These are phyloP conservation scores for Cercospora sesami DNA, from an alignment of 2,329 filamentous ascomycete genomes.

Conservation along the genomic window DNA sequence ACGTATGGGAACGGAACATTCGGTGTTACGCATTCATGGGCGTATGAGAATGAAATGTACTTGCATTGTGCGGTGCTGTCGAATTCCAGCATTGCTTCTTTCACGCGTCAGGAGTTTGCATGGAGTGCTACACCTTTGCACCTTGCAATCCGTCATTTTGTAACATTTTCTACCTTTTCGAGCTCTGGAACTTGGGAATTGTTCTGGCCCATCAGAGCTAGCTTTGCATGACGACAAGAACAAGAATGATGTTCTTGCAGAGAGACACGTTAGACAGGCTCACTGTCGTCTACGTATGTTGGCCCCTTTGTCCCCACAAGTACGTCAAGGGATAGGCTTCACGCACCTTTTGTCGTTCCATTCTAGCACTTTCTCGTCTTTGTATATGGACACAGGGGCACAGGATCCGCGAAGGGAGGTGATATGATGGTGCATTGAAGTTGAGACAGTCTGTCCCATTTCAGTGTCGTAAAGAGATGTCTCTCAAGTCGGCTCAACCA, in stretches of 20 bases:
- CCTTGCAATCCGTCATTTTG: neutral
- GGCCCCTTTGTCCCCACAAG: neutral
- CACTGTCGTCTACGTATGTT: neutral
- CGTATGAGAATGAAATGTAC: neutral
- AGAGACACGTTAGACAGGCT: neutral
- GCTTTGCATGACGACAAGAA: neutral
- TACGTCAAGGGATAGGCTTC: neutral
- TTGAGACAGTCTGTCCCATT: neutral
- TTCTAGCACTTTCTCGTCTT: neutral
- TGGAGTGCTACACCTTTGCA: neutral
- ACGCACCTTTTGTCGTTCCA: neutral
- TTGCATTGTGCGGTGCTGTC: neutral
- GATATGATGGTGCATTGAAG: neutral
- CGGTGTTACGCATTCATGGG: neutral
- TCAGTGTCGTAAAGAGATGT: neutral
- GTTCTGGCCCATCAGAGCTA: neutral
- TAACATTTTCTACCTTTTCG: neutral
- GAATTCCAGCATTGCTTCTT: neutral
- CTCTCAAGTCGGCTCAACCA: neutral
- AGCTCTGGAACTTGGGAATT: neutral
- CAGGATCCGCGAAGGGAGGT: neutral
- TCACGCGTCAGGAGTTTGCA: neutral
- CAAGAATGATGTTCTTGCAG: neutral
- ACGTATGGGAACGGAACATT: neutral
- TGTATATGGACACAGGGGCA: neutral